phyloP scores from a whole-genome alignment of 495 filamentous ascomycete genomes.

The Rusavskia elegans region DNA sequence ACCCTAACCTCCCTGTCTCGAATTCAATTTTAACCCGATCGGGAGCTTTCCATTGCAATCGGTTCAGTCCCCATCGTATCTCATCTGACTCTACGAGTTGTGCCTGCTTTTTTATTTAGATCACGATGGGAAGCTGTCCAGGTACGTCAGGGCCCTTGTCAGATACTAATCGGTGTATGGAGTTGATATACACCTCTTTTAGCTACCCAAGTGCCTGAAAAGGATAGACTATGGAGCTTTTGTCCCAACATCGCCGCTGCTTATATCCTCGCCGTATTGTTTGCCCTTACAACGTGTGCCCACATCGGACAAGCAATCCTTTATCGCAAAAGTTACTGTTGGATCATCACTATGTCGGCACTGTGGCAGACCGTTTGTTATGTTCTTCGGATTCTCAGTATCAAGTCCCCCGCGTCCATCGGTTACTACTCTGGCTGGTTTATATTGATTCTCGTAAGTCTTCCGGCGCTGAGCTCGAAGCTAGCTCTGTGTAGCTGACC shows the following conservation, averaged over 20 bases:
- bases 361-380: conserved; percentile 30
- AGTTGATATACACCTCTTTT: not conserved
- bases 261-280: conserved; percentile 22
- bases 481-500: not conserved
- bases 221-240: not conserved
- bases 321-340: conserved; percentile 30
- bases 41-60: not conserved
- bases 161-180: not conserved
- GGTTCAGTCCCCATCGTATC: not conserved
- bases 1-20: too few species aligned
- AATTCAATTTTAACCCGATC: too few species aligned
- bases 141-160: not conserved
- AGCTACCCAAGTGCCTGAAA: not conserved
- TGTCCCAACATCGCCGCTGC: conserved; percentile 3
- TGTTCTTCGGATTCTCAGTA: conserved; percentile 19
- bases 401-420: conserved; percentile 3
- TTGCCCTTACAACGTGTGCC: conserved; percentile 19
- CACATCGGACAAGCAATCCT: conserved; percentile 26
- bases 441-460: conserved; percentile 13
- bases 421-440: conserved; percentile 14
- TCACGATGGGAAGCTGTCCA: not conserved
- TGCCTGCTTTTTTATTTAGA: not conserved
- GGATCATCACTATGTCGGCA: conserved; percentile 36
- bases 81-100: not conserved
- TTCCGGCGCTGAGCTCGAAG: not conserved